These are phyloP conservation scores for Rostrohypoxylon terebratum DNA, from an alignment of 495 filamentous ascomycete genomes.

Conservation along the genomic window DNA sequence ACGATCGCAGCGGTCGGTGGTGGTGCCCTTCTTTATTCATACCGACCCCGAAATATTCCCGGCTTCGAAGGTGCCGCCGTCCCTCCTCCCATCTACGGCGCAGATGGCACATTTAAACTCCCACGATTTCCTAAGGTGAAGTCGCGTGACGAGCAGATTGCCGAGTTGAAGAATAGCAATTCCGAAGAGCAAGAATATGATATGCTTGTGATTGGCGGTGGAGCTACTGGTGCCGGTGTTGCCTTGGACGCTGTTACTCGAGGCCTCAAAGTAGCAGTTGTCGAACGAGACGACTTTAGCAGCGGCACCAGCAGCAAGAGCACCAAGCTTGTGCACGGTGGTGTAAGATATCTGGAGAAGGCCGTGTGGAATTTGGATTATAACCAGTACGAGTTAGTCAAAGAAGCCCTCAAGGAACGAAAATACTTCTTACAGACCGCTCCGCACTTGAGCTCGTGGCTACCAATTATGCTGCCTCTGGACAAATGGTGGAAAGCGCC, in stretches of 20 bases:
- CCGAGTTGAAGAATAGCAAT: conserved; percentile 64
- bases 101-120: conserved; percentile 80
- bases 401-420: conserved; percentile 94
- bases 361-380: conserved; percentile 97
- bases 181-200: conserved; percentile 73
- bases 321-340: conserved; percentile 97
- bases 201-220: conserved; percentile 89
- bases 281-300: conserved; percentile 97
- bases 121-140: conserved; percentile 85
- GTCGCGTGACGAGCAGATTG: conserved; percentile 73
- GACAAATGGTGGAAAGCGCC: conserved; percentile 98
- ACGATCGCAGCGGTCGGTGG: conserved; percentile 54
- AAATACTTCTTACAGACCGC: conserved; percentile 97
- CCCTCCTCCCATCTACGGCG: conserved; percentile 82
- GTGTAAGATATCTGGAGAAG: conserved; percentile 96
- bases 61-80: conserved; percentile 83
- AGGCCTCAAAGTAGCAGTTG: conserved; percentile 90
- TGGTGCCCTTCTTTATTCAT: conserved; percentile 78
- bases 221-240: conserved; percentile 92
- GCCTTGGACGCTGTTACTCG: conserved; percentile 93
- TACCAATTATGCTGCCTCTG: conserved; percentile 97
- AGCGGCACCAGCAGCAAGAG: conserved; percentile 95
- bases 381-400: conserved; percentile 91
- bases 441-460: conserved; percentile 92
- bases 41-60: conserved; percentile 87